Evolutionary conservation across 2,329 filamentous ascomycete species (phyloP), one percentile per base, ranked within the genome.

Genomic region (Diaporthe longicolla): DNA sequence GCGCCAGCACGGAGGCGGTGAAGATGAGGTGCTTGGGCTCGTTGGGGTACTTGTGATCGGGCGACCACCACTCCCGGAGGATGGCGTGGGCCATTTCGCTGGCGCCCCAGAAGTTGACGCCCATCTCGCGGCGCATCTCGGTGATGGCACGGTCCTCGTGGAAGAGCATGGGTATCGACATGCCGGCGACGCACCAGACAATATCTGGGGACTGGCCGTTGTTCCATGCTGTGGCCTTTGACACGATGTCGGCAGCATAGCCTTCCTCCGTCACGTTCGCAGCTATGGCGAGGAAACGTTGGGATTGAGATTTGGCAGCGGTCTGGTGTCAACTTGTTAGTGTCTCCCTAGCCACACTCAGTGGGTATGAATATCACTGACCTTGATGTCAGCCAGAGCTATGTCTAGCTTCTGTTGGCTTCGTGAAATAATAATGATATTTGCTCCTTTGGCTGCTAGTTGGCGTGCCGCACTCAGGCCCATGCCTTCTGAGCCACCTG

Each of bases 161-260:
- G 85, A 96, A 97, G 75, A 97, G 92, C 48, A 90, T 88, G 0
- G 95, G 95, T 21, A 87, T 88, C 8, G 93, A 90, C 76, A 90
- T 87, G 75, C 96, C 96, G 4, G 96, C 96, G 68, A 95, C 89
- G 81, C 94, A 95, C 95, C 97, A 98, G 45, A 98, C 93, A 73
- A 98, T 88, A 81, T 98, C 96, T 0, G 94, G 94, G 37, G 92
- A 83, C 32, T 85, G 82, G 71, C 90, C 91, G 76, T 91, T 85
- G 84, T 98, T 98, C 95, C 95, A 98, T 29, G 86, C 83, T 2
- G 90, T 93, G 61, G 92, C 92, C 82, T 97, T 91, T 50, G 87
- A 85, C 70, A 98, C 84, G 52, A 98, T 87, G 54, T 90, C 86
- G 4, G 86, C 85, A 68, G 94, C 94, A 80, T 95, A 95, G 73